phyloP scores from a whole-genome alignment of 169 alveolate species.

The Plasmodium fragile region DNA sequence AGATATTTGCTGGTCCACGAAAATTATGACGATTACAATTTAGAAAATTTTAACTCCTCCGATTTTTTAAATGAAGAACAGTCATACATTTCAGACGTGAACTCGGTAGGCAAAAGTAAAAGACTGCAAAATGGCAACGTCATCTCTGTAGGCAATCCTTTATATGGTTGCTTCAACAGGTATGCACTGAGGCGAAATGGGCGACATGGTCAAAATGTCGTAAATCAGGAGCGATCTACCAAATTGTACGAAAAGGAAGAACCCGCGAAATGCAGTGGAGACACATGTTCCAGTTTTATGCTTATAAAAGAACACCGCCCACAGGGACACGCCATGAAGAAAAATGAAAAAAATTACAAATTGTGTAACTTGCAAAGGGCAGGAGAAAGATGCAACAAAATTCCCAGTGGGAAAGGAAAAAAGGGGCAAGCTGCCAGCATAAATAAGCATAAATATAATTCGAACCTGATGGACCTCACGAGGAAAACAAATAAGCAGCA shows the following conservation, averaged over 20 bases:
- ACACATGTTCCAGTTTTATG: constrained; percentile 12
- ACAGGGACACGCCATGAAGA: neutral
- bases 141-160: constrained; percentile 4
- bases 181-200: neutral
- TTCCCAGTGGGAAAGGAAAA: neutral
- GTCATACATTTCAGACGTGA: constrained; percentile 18
- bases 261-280: neutral
- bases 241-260: neutral
- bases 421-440: neutral
- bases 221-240: neutral
- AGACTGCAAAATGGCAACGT: constrained; percentile 12
- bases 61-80: constrained; percentile 30
- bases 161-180: constrained; percentile 17
- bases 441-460: constrained; percentile 5
- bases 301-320: constrained; percentile 14
- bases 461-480: neutral
- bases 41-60: constrained; percentile 2
- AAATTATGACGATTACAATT: neutral
- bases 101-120: constrained; percentile 18
- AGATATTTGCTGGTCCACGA: neutral
- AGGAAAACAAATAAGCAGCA: neutral
- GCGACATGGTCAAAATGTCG: neutral
- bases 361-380: neutral
- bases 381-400: neutral
- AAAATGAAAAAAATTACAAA: neutral